These are phyloP conservation scores for Naganishia albida DNA, from an alignment of 1,284 basidiomycete species.

Conservation along the genomic window DNA sequence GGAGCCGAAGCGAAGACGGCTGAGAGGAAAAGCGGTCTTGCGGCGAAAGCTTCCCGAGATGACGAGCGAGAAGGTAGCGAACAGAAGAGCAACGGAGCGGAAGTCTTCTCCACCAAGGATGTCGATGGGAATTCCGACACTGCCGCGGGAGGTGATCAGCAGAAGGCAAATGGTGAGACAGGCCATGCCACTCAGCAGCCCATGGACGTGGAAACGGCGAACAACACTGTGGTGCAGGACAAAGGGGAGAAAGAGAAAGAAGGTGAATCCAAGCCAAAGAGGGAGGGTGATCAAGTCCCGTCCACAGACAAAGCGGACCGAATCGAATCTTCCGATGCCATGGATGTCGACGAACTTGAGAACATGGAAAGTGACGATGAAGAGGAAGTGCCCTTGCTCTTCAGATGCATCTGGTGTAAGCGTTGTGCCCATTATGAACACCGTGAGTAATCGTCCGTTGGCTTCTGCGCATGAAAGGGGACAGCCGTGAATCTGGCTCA, in stretches of 20 bases:
- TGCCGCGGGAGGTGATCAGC: background rate
- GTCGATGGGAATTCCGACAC: background rate
- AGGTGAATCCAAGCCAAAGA: background rate
- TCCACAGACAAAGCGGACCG: background rate
- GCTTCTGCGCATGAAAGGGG: background rate
- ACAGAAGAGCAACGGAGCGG: constrained; percentile 19
- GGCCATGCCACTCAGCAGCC: background rate
- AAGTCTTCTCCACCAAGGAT: background rate
- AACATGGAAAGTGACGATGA: constrained; percentile 35
- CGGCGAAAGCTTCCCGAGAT: background rate
- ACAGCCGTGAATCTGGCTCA: constrained; percentile 20
- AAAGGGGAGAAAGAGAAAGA: background rate
- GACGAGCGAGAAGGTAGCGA: constrained; percentile 8
- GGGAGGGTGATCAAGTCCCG: background rate
- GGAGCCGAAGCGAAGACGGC: constrained; percentile 39
- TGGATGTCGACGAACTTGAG: constrained; percentile 29
- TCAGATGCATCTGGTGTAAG: constrained; percentile 77
- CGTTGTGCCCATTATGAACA: constrained; percentile 77
- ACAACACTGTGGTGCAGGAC: too few relatives aligned
- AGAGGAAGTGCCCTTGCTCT: constrained; percentile 58
- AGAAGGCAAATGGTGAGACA: background rate
- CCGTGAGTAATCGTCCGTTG: constrained; percentile 40
- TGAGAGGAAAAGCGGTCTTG: constrained; percentile 29
- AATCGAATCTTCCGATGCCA: background rate
- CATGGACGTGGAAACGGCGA: background rate